Percentiles rank a stretch among this genome's conserved stretches.
Evolutionary conservation across 1,284 basidiomycete species (phyloP).

Genomic region (Crepidotus sp.): DNA sequence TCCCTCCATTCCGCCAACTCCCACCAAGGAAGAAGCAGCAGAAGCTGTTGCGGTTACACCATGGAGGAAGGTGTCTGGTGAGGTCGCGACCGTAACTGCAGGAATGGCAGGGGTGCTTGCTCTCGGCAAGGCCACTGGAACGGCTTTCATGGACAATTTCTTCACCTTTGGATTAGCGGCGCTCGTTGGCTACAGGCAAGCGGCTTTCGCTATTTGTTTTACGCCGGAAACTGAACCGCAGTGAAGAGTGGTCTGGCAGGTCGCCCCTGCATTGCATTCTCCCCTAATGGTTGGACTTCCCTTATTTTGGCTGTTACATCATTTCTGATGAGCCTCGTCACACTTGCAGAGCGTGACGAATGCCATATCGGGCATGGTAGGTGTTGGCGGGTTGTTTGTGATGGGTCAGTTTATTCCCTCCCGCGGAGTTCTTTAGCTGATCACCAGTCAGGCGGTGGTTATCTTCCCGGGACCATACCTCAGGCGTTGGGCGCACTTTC

Average conservation of each 20-base stretch:
- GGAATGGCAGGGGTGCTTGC: slow-evolving; percentile 67
- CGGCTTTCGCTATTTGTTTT: not conserved
- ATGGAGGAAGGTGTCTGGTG: slow-evolving; percentile 70
- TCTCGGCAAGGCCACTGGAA: slow-evolving; percentile 68
- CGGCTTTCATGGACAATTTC: slow-evolving; percentile 77
- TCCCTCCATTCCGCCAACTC: slow-evolving; percentile 40
- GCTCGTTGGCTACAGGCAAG: slow-evolving; percentile 60
- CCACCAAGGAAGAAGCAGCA: slow-evolving; percentile 37
- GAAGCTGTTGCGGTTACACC: slow-evolving; percentile 62
- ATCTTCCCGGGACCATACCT: slow-evolving; percentile 70
- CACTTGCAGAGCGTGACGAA: slow-evolving; percentile 57
- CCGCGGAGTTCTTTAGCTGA: not conserved
- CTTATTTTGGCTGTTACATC: not conserved
- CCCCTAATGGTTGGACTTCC: slow-evolving; percentile 52
- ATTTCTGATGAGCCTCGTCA: not conserved
- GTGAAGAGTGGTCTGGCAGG: slow-evolving; percentile 74
- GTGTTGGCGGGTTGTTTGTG: slow-evolving; percentile 76
- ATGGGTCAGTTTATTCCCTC: slow-evolving; percentile 45
- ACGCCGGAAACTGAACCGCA: not conserved
- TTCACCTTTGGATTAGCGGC: slow-evolving; percentile 79
- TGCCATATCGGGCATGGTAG: slow-evolving; percentile 77
- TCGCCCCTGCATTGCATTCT: slow-evolving; percentile 76
- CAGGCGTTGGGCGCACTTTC: slow-evolving; percentile 71
- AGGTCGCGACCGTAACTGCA: slow-evolving; percentile 61
- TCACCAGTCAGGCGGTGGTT: slow-evolving; percentile 43